Conservation (phyloP, 352 stramenopile species). For the Peronospora destructor region DNA sequence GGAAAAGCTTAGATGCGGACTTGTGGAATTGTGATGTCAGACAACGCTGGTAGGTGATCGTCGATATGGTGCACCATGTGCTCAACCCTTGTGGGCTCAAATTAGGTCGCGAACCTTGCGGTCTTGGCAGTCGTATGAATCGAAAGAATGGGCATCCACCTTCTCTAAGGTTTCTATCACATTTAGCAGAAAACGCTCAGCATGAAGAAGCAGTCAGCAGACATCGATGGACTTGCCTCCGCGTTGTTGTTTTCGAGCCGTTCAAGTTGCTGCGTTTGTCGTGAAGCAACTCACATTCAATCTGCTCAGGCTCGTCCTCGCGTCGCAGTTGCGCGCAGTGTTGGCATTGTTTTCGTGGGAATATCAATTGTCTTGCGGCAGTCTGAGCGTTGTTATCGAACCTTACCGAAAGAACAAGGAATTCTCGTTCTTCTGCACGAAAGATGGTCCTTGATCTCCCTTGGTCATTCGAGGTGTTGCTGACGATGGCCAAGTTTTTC, state of each 20-base stretch:
- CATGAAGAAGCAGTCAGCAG: too few relatives aligned
- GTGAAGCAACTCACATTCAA: constrained; percentile 28
- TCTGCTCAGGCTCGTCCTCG: constrained; percentile 54
- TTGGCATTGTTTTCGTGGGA: constrained; percentile 4
- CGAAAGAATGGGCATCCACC: constrained; percentile 31
- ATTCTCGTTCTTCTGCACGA: constrained; percentile 85
- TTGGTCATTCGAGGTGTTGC: constrained; percentile 48
- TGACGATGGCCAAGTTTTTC: constrained; percentile 54
- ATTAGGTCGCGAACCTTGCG: constrained; percentile 32
- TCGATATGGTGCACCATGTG: constrained; percentile 81
- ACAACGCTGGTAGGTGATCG: constrained; percentile 51
- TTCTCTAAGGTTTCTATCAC: constrained; percentile 31
- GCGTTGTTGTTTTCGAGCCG: not conserved
- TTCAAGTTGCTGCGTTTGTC: not conserved
- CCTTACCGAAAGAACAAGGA: too few relatives aligned
- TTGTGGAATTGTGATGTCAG: constrained; percentile 78
- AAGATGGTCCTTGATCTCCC: constrained; percentile 65
- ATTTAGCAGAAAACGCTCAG: too few relatives aligned
- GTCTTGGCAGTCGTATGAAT: constrained; percentile 23
- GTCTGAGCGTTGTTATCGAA: constrained; percentile 22
- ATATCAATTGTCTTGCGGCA: constrained; percentile 5
- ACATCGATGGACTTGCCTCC: not conserved
- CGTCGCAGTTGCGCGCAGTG: constrained; percentile 46
- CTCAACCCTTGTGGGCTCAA: constrained; percentile 76
- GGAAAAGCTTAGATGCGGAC: constrained; percentile 65